These are phyloP conservation scores for Chaetomidium leptoderma DNA, from an alignment of 495 filamentous ascomycete species.

Conservation along the genomic window DNA sequence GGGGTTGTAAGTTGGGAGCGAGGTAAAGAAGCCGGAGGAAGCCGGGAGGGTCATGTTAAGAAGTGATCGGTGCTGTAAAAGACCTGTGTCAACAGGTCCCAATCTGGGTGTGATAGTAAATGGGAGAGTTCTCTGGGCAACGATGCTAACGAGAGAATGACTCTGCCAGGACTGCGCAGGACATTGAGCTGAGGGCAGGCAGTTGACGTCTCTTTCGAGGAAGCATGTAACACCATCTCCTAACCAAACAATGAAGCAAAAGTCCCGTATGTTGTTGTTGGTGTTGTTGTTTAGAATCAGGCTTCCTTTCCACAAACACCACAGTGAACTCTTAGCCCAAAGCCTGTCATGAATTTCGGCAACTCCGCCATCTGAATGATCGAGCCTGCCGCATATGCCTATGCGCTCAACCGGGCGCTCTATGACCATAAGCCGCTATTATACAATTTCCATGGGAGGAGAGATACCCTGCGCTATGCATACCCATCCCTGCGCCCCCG, in stretches of 20 bases:
- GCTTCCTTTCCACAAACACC: background rate
- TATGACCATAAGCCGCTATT: slow-evolving; percentile 32
- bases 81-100: background rate
- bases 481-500: slow-evolving; percentile 18
- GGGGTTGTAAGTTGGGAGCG: background rate
- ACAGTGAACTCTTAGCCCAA: background rate
- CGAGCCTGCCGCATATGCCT: slow-evolving; percentile 16
- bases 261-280: too few relatives aligned
- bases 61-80: background rate
- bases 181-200: too few relatives aligned
- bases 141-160: too few relatives aligned
- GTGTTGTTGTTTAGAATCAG: background rate
- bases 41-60: background rate
- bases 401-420: slow-evolving; percentile 25
- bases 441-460: slow-evolving; percentile 35
- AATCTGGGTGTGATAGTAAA: too few relatives aligned
- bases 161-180: too few relatives aligned
- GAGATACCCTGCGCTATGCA: slow-evolving; percentile 38
- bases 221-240: too few relatives aligned
- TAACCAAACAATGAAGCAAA: too few relatives aligned
- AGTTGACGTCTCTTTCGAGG: too few relatives aligned
- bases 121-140: background rate
- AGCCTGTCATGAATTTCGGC: background rate
- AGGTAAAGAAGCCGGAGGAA: background rate
- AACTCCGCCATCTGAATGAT: slow-evolving; percentile 6